A percentile compares a stretch with the other conserved stretches of the same genome.
phyloP scores from a whole-genome alignment of 1,284 basidiomycete genomes.

The Microstroma glucosiphilum region DNA sequence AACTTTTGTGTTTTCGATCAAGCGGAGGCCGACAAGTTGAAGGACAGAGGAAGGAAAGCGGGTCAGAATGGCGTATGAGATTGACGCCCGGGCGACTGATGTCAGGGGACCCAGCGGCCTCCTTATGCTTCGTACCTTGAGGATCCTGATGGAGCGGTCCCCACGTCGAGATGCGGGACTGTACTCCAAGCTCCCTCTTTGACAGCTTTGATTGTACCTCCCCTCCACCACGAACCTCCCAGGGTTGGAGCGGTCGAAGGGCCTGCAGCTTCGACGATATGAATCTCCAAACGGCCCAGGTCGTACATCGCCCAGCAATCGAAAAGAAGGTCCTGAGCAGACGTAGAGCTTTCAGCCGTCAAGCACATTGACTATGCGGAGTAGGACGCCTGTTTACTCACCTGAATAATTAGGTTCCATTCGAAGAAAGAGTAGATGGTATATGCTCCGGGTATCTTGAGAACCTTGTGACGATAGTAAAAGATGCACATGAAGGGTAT shows the following conservation, averaged over 20 bases:
- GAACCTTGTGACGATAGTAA: conserved; percentile 40
- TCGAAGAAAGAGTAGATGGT: conserved; percentile 45
- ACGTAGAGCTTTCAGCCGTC: background rate
- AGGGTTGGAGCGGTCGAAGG: conserved; percentile 11
- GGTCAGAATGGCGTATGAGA: too few relatives aligned
- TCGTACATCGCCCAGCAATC: conserved; percentile 39
- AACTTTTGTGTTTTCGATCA: too few relatives aligned
- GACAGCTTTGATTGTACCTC: conserved; percentile 29
- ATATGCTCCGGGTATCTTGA: conserved; percentile 41
- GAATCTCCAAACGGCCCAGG: conserved; percentile 32
- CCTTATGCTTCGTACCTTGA: background rate
- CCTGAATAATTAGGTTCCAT: conserved; percentile 43
- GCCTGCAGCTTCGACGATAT: conserved; percentile 26
- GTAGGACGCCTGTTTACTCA: conserved; percentile 16
- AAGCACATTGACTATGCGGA: background rate
- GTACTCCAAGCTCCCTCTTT: conserved; percentile 35
- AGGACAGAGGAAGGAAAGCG: too few relatives aligned
- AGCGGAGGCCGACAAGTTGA: too few relatives aligned
- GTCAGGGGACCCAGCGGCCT: too few relatives aligned
- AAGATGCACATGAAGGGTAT: conserved; percentile 44
- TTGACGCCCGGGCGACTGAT: too few relatives aligned
- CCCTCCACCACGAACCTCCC: conserved; percentile 28
- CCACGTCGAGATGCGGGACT: conserved; percentile 2
- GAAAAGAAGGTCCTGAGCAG: conserved; percentile 38
- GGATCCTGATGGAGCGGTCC: background rate